A percentile compares a stretch with the other conserved stretches of the same genome.
These are phyloP conservation scores for Peltaster fructicola DNA, from an alignment of 2,329 filamentous ascomycete genomes.

Conservation along the genomic window DNA sequence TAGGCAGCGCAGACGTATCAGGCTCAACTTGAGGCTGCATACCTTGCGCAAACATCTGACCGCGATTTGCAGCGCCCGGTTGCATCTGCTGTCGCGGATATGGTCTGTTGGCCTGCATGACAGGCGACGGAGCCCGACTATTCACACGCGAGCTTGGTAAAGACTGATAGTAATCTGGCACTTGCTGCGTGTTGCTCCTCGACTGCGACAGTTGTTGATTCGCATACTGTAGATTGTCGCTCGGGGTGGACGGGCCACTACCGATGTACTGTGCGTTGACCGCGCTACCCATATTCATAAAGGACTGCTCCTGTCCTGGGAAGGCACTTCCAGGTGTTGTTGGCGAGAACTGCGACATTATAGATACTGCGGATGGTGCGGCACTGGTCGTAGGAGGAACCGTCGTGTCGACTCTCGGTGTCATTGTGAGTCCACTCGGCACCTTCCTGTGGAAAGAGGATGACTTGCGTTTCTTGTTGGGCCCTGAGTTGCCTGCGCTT, in stretches of 20 bases:
- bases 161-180: constrained; percentile 6
- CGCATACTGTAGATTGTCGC: constrained; percentile 11
- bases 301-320: constrained; percentile 15
- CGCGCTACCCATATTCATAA: too few relatives aligned
- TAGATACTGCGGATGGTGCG: constrained; percentile 14
- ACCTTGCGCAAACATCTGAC: too few relatives aligned
- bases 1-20: constrained; percentile 25
- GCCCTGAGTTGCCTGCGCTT: constrained; percentile 38
- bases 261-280: constrained; percentile 13
- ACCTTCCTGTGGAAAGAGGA: constrained; percentile 37
- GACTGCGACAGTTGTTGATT: constrained; percentile 10
- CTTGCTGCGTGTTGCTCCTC: constrained; percentile 10
- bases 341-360: constrained; percentile 22
- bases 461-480: constrained; percentile 65
- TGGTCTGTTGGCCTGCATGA: constrained; percentile 17
- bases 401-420: constrained; percentile 48
- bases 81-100: constrained; percentile 13
- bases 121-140: constrained; percentile 64
- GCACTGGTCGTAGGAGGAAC: too few relatives aligned
- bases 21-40: too few relatives aligned
- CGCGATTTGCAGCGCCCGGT: too few relatives aligned
- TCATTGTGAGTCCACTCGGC: constrained; percentile 64
- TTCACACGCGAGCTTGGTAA: constrained; percentile 49
- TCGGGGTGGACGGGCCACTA: constrained; percentile 17
- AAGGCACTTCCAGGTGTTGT: constrained; percentile 7